Base-by-base conservation (phyloP, 208 protist species). In the Entamoeba moshkovskii region DNA sequence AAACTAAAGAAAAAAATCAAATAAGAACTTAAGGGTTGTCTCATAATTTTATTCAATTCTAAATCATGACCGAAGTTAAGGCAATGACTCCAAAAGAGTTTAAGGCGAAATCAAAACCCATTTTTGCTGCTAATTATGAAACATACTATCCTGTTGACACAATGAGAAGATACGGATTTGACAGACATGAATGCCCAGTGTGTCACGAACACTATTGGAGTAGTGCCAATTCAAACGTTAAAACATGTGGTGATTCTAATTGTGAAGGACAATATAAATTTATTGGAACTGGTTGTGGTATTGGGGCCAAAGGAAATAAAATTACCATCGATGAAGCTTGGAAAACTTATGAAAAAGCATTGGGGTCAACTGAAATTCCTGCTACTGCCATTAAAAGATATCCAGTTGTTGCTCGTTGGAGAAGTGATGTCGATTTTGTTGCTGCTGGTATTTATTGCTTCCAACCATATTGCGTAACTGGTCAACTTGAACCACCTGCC, bases 401-500 rank as follows among this genome's bases (percentile, higher is more conserved):
- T 38, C 95, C 95, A 8, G 95, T 96, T 25, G 95, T 96, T 59
- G 95, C 95, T 16, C 15, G 95, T 22, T 96, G 95, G 95, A 52
- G 95, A 45, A 85, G 93, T 92, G 95, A 96, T 49, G 92, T 95
- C 25, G 95, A 96, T 25, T 96, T 94, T 66, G 94, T 95, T 52
- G 95, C 95, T 48, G 95, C 95, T 6, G 95, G 95, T 22, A 96
- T 96, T 52, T 95, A 93, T 46, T 95, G 94, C 42, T 96, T 96
- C 94, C 95, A 95, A 52, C 95, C 95, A 45, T 93, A 93, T 45
- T 96, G 95, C 46, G 95, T 96, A 1, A 95, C 94, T 42, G 95
- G 95, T 6, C 95, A 94, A 46, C 8, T 95, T n/a, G 93, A 96
- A 33, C 95, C 95, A 22, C 95, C 95, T 13, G 95, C 91, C 0